Percentiles rank a stretch among this genome's conserved stretches.
phyloP scores from a whole-genome alignment of 2,329 filamentous ascomycete species.

The Fusarium pininemorale region DNA sequence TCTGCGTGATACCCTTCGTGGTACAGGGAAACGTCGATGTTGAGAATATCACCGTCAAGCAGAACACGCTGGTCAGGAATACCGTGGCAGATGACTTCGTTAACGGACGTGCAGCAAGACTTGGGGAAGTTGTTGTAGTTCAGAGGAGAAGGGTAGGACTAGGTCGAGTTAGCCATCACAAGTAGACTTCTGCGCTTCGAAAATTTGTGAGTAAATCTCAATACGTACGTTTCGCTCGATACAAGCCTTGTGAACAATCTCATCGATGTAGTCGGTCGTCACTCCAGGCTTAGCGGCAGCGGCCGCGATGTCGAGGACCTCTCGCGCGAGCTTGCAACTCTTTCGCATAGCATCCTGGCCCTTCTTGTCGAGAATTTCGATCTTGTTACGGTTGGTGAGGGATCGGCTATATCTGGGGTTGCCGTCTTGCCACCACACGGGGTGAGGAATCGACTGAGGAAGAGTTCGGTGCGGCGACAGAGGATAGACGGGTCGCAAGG shows the following conservation, averaged over 20 bases:
- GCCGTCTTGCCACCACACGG: slow-evolving; percentile 89
- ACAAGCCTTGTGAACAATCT: slow-evolving; percentile 93
- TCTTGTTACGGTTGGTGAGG: slow-evolving; percentile 78
- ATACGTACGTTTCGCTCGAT: slow-evolving; percentile 84
- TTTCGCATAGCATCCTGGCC: slow-evolving; percentile 91
- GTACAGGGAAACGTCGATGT: slow-evolving; percentile 95
- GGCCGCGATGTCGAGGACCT: slow-evolving; percentile 92
- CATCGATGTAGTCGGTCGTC: slow-evolving; percentile 94
- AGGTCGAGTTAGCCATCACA: slow-evolving; percentile 4
- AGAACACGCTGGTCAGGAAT: slow-evolving; percentile 92
- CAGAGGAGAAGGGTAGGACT: slow-evolving; percentile 94
- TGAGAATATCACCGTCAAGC: slow-evolving; percentile 93
- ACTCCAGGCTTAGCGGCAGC: slow-evolving; percentile 87
- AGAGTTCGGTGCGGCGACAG: slow-evolving; percentile 77
- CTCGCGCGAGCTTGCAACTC: slow-evolving; percentile 85
- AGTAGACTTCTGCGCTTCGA: neutral
- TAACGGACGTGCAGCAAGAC: slow-evolving; percentile 94
- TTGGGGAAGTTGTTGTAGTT: slow-evolving; percentile 98
- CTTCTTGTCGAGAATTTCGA: slow-evolving; percentile 81
- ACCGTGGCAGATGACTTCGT: slow-evolving; percentile 98
- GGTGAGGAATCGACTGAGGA: slow-evolving; percentile 81
- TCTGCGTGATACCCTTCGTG: slow-evolving; percentile 96
- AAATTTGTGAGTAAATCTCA: neutral
- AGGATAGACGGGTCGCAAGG: slow-evolving; percentile 86
- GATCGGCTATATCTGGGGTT: slow-evolving; percentile 70